Base-by-base conservation (phyloP, 1,284 basidiomycete species). In the Sporisorium scitamineum region DNA sequence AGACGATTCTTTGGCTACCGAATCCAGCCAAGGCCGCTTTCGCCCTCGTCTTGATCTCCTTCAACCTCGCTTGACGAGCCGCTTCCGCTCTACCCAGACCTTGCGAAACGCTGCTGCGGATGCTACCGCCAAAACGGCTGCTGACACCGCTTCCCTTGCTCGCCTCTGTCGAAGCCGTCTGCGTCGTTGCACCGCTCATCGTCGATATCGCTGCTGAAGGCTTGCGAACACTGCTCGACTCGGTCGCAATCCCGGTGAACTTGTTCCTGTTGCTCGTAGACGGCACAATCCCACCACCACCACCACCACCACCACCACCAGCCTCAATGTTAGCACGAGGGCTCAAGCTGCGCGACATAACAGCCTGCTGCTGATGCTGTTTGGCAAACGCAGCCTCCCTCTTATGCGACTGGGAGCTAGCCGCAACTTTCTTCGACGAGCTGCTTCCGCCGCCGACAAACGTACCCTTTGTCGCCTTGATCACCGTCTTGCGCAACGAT, bases 41-140 rank as follows among this genome's bases (percentile, higher is more conserved):
- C 27, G 72, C 70, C 5, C 63, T 32, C 8, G 72, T 63, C 31
- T 75, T 70, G 67, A 75, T 64, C 59, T 75, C 72, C 37, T 67
- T 61, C 32, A 75, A 44, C 48, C 72, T 47, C 14, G 63, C 63
- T 32, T 75, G 67, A 24, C 72, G 72, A 7, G 63, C 62, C n/a
- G 67, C 53, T 39, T 75, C 72, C 10, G 63, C 67, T 34, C 67
- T 48, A 18, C 54, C 63, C 9, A 75, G 63, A 16, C 72, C 63
- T 22, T 64, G 65, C 13, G 66, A 69, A 42, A 74, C 62, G 34
- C 70, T 72, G 48, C 60, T 66, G 10, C 69, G 59, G 31, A 71
- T 59, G 47, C 69, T 66, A 2, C 63, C 63, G 47, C 59, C 59
- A 10, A 71, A 62, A 2, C 68, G 53, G 18, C 59, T 66, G 52